A percentile compares a stretch with the other conserved stretches of the same genome.
Conservation (phyloP, 2,329 filamentous ascomycete genomes). For the Pestalotiopsis sp. region DNA sequence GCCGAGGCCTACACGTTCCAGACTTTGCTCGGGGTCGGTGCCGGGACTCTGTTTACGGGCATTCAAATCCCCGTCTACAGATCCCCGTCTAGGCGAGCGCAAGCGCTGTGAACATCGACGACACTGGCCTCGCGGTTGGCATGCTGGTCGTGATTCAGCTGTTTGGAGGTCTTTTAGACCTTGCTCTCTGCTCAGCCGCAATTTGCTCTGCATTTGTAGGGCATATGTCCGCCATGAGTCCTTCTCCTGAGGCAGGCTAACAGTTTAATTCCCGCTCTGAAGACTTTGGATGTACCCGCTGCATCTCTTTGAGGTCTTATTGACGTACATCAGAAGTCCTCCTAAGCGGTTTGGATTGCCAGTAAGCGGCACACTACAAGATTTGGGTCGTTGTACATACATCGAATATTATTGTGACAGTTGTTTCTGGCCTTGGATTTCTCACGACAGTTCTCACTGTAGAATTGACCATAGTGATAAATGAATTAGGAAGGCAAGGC, state of each 20-base stretch:
- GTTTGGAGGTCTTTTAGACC: conserved; percentile 36
- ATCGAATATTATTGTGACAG: not conserved
- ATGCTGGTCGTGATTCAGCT: conserved; percentile 33
- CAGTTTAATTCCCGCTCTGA: conserved; percentile 18
- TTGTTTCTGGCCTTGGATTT: not conserved
- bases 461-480: not conserved
- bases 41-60: conserved; percentile 16
- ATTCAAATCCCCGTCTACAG: conserved; percentile 31
- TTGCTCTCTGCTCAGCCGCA: conserved; percentile 32
- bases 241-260: conserved; percentile 18
- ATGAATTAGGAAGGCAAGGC: not conserved
- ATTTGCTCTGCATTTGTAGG: conserved; percentile 30
- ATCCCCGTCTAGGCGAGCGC: conserved; percentile 28
- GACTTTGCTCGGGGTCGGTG: conserved; percentile 26
- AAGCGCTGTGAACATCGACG: conserved; percentile 30
- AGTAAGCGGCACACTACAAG: not conserved
- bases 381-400: not conserved
- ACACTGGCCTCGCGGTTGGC: conserved; percentile 34
- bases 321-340: not conserved
- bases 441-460: not conserved
- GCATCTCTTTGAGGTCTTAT: not conserved
- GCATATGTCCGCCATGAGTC: conserved; percentile 16
- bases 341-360: not conserved
- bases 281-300: not conserved
- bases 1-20: conserved; percentile 22